Evolutionary conservation across 192 early-diverging fungal genomes (phyloP).

Genomic region (Polychytrium aggregatum): DNA sequence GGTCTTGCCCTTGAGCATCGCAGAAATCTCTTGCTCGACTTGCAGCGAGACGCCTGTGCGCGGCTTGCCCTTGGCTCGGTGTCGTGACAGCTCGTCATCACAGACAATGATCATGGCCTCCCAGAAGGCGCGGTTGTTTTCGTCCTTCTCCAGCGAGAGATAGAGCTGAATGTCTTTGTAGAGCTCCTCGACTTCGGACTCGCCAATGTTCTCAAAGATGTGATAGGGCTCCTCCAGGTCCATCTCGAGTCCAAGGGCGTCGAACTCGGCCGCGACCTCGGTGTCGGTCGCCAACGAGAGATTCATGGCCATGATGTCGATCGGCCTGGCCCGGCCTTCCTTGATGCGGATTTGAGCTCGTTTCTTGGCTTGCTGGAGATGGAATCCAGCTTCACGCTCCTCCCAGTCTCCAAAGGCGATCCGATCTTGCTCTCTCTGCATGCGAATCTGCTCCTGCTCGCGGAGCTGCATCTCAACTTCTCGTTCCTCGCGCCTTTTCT

Average conservation of each 20-base stretch:
- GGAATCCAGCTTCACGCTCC: conserved; percentile 84
- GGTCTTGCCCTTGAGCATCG: conserved; percentile 62
- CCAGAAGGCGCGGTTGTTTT: conserved; percentile 76
- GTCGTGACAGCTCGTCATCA: conserved; percentile 49
- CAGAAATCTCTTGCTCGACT: conserved; percentile 48
- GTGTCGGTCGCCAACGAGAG: conserved; percentile 65
- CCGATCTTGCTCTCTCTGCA: conserved; percentile 75
- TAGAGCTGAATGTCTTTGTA: conserved; percentile 83
- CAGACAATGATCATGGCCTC: conserved; percentile 70
- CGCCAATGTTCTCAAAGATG: conserved; percentile 58
- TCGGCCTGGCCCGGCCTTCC: conserved; percentile 74
- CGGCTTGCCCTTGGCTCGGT: conserved; percentile 11
- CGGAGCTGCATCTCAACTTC: conserved; percentile 69
- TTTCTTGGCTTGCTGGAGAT: conserved; percentile 78
- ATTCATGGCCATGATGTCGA: conserved; percentile 89
- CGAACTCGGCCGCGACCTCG: conserved; percentile 54
- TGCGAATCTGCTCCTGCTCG: conserved; percentile 61
- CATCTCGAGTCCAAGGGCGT: conserved; percentile 65
- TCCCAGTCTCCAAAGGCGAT: conserved; percentile 95
- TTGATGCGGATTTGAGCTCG: conserved; percentile 88
- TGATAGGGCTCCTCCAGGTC: conserved; percentile 81
- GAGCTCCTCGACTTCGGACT: conserved; percentile 65
- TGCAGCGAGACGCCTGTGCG: conserved; percentile 3
- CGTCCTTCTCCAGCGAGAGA: conserved; percentile 67
- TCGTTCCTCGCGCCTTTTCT: conserved; percentile 64